Evolutionary conservation across 1,284 basidiomycete species (phyloP).

Genomic region (Volvariella surrecta): DNA sequence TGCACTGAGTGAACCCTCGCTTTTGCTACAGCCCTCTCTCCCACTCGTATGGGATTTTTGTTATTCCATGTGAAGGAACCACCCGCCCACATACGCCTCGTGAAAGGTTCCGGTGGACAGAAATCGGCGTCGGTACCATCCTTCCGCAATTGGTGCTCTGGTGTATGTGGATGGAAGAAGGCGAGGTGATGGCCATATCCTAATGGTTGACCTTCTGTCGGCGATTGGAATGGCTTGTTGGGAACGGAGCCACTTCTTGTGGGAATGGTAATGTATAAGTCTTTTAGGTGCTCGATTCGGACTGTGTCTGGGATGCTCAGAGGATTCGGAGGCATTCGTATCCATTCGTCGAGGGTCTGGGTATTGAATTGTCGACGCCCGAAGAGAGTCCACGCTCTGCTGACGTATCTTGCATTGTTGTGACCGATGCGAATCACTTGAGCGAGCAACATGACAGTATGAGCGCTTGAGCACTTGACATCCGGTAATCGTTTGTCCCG

Average conservation of each 20-base stretch:
- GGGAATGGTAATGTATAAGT: slow-evolving; percentile 62
- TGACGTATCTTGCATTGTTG: too few relatives aligned
- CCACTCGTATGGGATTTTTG: slow-evolving; percentile 41
- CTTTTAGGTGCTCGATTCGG: slow-evolving; percentile 42
- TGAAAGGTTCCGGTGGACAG: slow-evolving; percentile 68
- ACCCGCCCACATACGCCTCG: slow-evolving; percentile 79
- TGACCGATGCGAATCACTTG: too few relatives aligned
- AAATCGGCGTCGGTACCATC: slow-evolving; percentile 72
- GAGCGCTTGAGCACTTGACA: too few relatives aligned
- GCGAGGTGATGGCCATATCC: slow-evolving; percentile 63
- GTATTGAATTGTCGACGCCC: too few relatives aligned
- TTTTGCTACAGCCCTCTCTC: slow-evolving; percentile 40
- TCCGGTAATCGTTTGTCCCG: too few relatives aligned
- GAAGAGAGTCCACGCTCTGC: too few relatives aligned
- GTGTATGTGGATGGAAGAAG: slow-evolving; percentile 65
- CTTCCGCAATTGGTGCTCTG: slow-evolving; percentile 45
- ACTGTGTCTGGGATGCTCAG: slow-evolving; percentile 36
- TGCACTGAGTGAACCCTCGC: slow-evolving; percentile 48
- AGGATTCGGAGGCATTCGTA: not conserved
- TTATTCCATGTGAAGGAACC: slow-evolving; percentile 62
- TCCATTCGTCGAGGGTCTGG: too few relatives aligned
- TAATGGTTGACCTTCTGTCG: slow-evolving; percentile 34
- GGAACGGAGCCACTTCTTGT: slow-evolving; percentile 53
- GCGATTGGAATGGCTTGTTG: slow-evolving; percentile 25
- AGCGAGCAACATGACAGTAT: too few relatives aligned